A percentile compares a stretch with the other conserved stretches of the same genome.
Conservation (phyloP, 2,329 filamentous ascomycete genomes). For the Hymenotorrendiella dingleyae region DNA sequence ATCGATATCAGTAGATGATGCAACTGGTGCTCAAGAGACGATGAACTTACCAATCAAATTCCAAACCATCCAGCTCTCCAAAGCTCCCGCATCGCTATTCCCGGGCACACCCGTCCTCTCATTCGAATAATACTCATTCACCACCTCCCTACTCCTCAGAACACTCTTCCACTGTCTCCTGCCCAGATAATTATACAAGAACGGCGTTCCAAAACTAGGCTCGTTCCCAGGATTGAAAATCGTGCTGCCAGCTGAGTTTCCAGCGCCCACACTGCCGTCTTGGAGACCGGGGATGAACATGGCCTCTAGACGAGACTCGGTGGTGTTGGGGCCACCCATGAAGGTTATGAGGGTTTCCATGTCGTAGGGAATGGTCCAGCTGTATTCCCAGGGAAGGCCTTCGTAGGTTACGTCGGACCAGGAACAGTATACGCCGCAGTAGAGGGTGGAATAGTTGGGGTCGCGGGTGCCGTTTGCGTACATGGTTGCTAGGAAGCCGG, state of each 20-base stretch:
- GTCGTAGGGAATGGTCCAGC: constrained; percentile 43
- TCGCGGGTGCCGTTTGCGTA: constrained; percentile 42
- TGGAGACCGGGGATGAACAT: constrained; percentile 41
- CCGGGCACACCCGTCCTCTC: constrained; percentile 37
- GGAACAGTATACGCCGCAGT: constrained; percentile 47
- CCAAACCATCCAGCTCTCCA: constrained; percentile 28
- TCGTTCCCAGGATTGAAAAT: constrained; percentile 50
- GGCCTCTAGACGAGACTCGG: constrained; percentile 40
- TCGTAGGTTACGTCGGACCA: constrained; percentile 39
- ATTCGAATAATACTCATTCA: constrained; percentile 37
- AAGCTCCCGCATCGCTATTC: constrained; percentile 24
- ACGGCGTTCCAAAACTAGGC: constrained; percentile 45
- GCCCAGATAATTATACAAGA: constrained; percentile 47
- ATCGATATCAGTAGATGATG: too few species aligned
- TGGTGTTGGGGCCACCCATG: constrained; percentile 44
- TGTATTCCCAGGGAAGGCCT: not conserved
- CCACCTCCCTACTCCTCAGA: constrained; percentile 31
- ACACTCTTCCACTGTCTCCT: constrained; percentile 33
- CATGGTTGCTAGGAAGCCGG: constrained; percentile 52
- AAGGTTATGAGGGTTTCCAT: constrained; percentile 44
- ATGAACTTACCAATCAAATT: constrained; percentile 44
- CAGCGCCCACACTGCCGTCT: constrained; percentile 1
- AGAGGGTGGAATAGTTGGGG: constrained; percentile 35
- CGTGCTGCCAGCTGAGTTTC: constrained; percentile 27
- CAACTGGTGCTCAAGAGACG: too few species aligned